Conservation (phyloP, 23 red algal genomes). For the Porphyridium purpureum region DNA sequence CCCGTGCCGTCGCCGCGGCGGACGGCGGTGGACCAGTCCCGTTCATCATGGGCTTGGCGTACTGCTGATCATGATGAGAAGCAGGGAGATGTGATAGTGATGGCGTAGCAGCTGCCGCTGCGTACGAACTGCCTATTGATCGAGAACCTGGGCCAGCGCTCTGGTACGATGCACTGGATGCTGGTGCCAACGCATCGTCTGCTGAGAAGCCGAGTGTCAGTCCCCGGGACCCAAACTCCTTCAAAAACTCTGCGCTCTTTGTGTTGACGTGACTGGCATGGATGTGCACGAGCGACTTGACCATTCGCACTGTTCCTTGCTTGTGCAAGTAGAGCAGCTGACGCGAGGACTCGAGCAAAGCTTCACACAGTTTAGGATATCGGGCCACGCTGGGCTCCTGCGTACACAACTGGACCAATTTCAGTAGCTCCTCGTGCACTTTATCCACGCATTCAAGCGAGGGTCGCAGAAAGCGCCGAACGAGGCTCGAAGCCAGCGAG, state of each 20-base stretch:
- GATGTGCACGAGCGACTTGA: background rate
- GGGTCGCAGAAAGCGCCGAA: slow-evolving; percentile 59
- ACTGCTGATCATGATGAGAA: background rate
- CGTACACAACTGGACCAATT: slow-evolving; percentile 42
- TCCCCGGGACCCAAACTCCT: too few species aligned
- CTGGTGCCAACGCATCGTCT: too few species aligned
- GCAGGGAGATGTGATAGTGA: background rate
- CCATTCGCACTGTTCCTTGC: slow-evolving; percentile 60
- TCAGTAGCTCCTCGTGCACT: slow-evolving; percentile 76
- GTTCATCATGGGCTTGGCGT: slow-evolving; percentile 1
- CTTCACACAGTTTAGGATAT: slow-evolving; percentile 50
- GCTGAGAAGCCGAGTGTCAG: too few species aligned
- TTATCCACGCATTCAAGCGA: slow-evolving; percentile 72
- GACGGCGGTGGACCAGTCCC: background rate
- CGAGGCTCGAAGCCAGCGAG: slow-evolving; percentile 67
- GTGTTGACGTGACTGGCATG: background rate
- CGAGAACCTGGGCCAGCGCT: too few species aligned
- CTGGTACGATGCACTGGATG: too few species aligned
- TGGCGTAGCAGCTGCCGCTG: background rate
- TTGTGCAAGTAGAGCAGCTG: slow-evolving; percentile 62
- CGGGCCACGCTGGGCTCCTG: slow-evolving; percentile 40
- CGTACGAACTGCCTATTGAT: too few species aligned
- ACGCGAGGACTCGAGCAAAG: slow-evolving; percentile 38
- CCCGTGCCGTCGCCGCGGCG: background rate
- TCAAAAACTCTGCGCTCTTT: background rate